phyloP scores from a whole-genome alignment of 257 asterid species.

The Solanum pimpinellifolium region DNA sequence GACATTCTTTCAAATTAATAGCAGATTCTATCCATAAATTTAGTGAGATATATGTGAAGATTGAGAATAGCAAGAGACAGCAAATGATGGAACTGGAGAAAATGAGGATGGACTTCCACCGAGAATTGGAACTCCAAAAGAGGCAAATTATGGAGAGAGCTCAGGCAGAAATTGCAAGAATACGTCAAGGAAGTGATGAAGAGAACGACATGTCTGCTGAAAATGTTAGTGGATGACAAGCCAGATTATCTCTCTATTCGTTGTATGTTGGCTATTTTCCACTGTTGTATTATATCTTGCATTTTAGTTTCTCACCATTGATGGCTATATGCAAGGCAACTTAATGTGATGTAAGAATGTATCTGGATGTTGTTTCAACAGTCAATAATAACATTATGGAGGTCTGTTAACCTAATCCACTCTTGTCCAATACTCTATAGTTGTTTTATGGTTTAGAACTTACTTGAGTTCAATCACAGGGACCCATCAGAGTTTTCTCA shows the following conservation, averaged over 20 bases:
- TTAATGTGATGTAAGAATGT: constrained; percentile 1
- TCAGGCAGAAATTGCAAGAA: constrained; percentile 67
- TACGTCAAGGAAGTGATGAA: constrained; percentile 50
- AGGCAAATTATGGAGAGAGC: constrained; percentile 76
- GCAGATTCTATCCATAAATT: constrained; percentile 77
- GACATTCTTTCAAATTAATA: constrained; percentile 39
- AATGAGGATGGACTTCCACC: constrained; percentile 73
- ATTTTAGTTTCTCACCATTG: not conserved
- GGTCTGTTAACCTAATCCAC: not conserved
- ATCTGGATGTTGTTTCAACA: not conserved
- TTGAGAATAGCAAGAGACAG: constrained; percentile 64
- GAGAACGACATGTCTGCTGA: constrained; percentile 40
- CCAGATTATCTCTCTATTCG: not conserved
- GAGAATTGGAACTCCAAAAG: constrained; percentile 72
- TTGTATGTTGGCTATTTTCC: constrained; percentile 7
- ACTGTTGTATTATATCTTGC: constrained; percentile 25
- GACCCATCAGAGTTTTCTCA: not conserved
- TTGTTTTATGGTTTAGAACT: not conserved
- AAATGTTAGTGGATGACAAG: constrained; percentile 29
- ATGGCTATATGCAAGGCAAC: constrained; percentile 5
- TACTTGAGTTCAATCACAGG: not conserved
- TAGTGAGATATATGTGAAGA: constrained; percentile 65
- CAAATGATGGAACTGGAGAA: constrained; percentile 76
- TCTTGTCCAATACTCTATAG: not conserved
- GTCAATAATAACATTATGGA: not conserved